Evolutionary conservation across 495 filamentous ascomycete genomes (phyloP).

Genomic region (Penicillium crystallinum): DNA sequence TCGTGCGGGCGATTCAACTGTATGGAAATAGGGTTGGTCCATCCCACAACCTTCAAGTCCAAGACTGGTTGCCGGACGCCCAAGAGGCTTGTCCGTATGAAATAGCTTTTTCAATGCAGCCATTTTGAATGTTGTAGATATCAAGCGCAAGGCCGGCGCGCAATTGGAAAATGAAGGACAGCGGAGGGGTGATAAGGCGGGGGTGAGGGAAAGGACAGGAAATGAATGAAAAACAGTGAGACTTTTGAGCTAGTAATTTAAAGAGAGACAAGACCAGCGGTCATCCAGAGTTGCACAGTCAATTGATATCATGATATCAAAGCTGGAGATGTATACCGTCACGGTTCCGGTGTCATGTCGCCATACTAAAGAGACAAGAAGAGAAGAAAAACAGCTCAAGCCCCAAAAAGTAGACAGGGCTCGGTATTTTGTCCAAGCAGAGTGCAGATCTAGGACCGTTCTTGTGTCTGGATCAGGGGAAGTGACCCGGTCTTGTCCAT

Average conservation of each 20-base stretch:
- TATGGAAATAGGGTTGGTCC: slow-evolving; percentile 7
- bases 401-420: not conserved
- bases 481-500: slow-evolving; percentile 22
- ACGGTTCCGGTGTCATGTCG: slow-evolving; percentile 11
- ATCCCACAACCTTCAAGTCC: slow-evolving; percentile 1
- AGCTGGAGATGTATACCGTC: slow-evolving; percentile 10
- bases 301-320: slow-evolving; percentile 17
- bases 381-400: slow-evolving; percentile 8
- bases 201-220: not conserved
- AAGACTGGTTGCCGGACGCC: slow-evolving; percentile 9
- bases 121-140: slow-evolving; percentile 21
- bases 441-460: slow-evolving; percentile 22
- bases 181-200: not conserved
- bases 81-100: slow-evolving; percentile 23
- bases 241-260: slow-evolving; percentile 10
- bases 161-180: not conserved
- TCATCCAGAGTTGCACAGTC: slow-evolving; percentile 11
- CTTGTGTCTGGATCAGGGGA: slow-evolving; percentile 24
- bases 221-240: not conserved
- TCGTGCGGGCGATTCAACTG: slow-evolving; percentile 7
- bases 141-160: slow-evolving; percentile 4
- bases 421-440: slow-evolving; percentile 12
- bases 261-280: slow-evolving; percentile 16
- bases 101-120: slow-evolving; percentile 37
- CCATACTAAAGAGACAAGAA: slow-evolving; percentile 4